These are phyloP conservation scores for Ophiostoma novo-ulmi DNA, from an alignment of 2,329 filamentous ascomycete genomes.

Conservation along the genomic window DNA sequence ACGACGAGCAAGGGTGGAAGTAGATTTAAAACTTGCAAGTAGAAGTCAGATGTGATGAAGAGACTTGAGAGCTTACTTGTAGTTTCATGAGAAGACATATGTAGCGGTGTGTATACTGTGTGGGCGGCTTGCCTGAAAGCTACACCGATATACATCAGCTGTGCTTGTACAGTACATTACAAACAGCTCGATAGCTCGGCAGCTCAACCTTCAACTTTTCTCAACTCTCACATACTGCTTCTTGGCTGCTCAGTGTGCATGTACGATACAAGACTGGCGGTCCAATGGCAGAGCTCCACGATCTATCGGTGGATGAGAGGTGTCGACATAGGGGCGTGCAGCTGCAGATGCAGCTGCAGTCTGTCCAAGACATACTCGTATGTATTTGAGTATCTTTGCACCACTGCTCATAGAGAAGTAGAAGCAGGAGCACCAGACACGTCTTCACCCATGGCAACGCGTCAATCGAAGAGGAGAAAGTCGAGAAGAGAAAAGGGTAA, in stretches of 20 bases:
- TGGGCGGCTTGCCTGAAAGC: neutral
- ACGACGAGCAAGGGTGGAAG: constrained; percentile 5
- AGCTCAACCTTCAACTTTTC: neutral
- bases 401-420: neutral
- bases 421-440: neutral
- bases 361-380: neutral
- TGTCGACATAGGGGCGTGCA: constrained; percentile 16
- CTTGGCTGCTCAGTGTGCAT: constrained; percentile 8
- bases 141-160: neutral
- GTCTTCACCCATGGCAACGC: constrained; percentile 11
- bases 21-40: neutral
- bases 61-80: neutral
- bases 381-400: neutral
- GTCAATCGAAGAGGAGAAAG: neutral
- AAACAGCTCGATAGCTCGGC: neutral
- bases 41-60: neutral
- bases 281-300: constrained; percentile 27
- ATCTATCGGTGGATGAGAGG: constrained; percentile 7
- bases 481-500: neutral
- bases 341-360: constrained; percentile 1
- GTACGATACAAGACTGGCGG: constrained; percentile 2
- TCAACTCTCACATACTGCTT: neutral
- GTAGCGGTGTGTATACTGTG: constrained; percentile 9
- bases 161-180: neutral
- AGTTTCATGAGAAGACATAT: neutral